Evolutionary conservation across 2,329 filamentous ascomycete genomes (phyloP).

Genomic region (Talaromyces sp.): DNA sequence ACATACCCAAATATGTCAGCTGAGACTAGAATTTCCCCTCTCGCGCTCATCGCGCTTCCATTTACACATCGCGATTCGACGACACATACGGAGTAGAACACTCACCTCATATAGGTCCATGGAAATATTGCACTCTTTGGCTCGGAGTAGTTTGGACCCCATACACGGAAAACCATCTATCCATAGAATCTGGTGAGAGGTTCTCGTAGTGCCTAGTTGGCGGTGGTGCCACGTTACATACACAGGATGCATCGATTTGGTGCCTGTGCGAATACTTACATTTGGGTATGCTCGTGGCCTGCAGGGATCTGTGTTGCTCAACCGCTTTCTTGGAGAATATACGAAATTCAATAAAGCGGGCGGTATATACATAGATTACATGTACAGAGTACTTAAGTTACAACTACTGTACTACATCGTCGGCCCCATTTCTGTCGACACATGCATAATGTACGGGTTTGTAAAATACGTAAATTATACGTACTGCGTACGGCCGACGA

Average conservation of each 20-base stretch:
- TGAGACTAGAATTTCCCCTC: not conserved
- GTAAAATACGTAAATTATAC: not conserved
- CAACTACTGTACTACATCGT: no score
- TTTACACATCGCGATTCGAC: not conserved
- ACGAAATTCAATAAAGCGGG: not conserved
- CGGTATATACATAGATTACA: not conserved
- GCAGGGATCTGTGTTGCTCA: not conserved
- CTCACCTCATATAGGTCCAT: not conserved
- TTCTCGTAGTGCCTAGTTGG: not conserved
- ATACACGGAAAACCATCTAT: not conserved
- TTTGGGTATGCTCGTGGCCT: not conserved
- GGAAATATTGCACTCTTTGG: not conserved
- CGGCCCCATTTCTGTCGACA: not conserved
- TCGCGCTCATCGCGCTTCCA: not conserved
- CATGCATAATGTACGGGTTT: constrained; percentile 5
- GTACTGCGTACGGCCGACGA: not conserved
- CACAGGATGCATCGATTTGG: not conserved
- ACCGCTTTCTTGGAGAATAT: not conserved
- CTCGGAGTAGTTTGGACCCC: constrained; percentile 7
- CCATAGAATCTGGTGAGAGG: not conserved
- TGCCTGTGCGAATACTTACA: not conserved
- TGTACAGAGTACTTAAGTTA: not conserved
- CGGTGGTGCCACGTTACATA: not conserved
- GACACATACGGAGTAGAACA: no score
- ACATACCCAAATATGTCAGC: not conserved